Evolutionary conservation across 345 rosid genomes (phyloP), one percentile per base, ranked within the genome.

Genomic region (Rhodomyrtus tomentosa): DNA sequence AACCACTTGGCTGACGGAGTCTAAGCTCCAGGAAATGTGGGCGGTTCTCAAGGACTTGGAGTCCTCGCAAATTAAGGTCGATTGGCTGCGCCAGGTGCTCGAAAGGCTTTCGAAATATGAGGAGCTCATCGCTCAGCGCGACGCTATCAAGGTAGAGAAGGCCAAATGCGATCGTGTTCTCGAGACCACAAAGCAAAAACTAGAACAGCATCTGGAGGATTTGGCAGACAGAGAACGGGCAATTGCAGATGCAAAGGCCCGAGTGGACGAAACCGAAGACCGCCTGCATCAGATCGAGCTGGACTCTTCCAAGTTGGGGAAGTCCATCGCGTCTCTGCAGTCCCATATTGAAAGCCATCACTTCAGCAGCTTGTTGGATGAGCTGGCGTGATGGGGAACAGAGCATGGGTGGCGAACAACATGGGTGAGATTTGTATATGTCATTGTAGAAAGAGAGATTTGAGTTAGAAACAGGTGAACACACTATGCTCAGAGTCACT

Each of bases 21-120:
- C 94, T 12, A 93, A 92, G 25, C 84, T 94, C 32, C 91, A 54
- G 53, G 99, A 96, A 84, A 90, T 94, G 85, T 80, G 88, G 54
- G 95, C 96, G 18, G 95, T 95, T 51, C 91, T 96, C 24, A 96
- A 93, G 87, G 99, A 96, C 82, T 92, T 95, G 51, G 98, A 96
- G 50, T 89, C 95, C 21, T 93, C 93, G 0, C 90, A 85, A 68
- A 94, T 96, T 11, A 91, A 94, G 55, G 94, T 94, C 10, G 82
- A 84, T 12, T 95, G 99, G 99, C 90, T 96, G 15, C 91, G 90
- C 9, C 82, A 42, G 18, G 62, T 91, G 72, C 92, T 95, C 45
- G 86, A 89, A 14, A 93, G 91, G 84, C 89, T 94, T 29, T 82
- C 73, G 38, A 94, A 92, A 87, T 94, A 89, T 4, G 58, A 86